These are phyloP conservation scores for Pichia sp. DNA, from an alignment of 1,139 yeast species.

Conservation along the genomic window DNA sequence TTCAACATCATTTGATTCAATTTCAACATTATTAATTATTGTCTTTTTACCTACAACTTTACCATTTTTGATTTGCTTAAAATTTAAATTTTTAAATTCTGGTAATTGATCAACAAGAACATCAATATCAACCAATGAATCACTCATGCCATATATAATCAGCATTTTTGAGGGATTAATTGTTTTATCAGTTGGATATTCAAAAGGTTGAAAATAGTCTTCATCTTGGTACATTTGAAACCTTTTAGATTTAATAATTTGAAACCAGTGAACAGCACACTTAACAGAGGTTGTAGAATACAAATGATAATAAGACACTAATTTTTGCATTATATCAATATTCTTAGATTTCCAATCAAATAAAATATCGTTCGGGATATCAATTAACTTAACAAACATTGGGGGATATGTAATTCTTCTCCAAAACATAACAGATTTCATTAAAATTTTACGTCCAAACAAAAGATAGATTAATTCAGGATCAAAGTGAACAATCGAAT, in stretches of 20 bases:
- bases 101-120: conserved; percentile 61
- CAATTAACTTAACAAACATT: conserved; percentile 67
- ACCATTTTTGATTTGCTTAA: conserved; percentile 12
- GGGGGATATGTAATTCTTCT: conserved; percentile 78
- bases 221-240: conserved; percentile 86
- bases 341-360: conserved; percentile 76
- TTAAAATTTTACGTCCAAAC: conserved; percentile 67
- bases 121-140: conserved; percentile 79
- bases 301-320: conserved; percentile 72
- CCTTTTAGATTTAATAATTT: conserved; percentile 69
- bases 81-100: conserved; percentile 10
- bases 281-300: conserved; percentile 90
- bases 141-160: conserved; percentile 71
- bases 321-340: conserved; percentile 65
- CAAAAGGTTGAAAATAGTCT: conserved; percentile 42
- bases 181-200: conserved; percentile 34
- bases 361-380: conserved; percentile 54
- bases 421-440: conserved; percentile 83
- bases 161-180: conserved; percentile 48
- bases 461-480: conserved; percentile 69
- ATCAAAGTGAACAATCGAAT: conserved; percentile 68
- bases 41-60: conserved; percentile 18
- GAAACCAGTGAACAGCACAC: conserved; percentile 95
- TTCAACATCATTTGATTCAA: conserved; percentile 6
- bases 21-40: conserved; percentile 16